A percentile compares a stretch with the other conserved stretches of the same genome.
Evolutionary conservation across 2,329 filamentous ascomycete species (phyloP).

Genomic region (Sporothrix variecibatus): DNA sequence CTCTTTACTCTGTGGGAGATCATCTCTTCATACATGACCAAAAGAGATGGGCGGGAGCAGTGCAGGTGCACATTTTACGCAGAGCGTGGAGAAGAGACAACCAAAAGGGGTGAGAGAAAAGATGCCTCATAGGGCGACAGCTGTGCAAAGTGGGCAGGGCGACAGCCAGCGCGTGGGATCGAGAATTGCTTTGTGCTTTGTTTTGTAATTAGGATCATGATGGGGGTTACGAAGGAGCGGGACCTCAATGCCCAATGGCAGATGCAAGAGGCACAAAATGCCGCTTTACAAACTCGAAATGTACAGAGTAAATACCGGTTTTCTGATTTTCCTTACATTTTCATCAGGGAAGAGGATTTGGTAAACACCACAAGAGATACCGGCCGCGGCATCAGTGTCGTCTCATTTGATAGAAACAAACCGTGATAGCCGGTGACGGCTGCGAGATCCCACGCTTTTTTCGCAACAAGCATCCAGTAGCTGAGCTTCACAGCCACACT

Average conservation of each 20-base stretch:
- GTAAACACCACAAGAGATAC: constrained; percentile 9
- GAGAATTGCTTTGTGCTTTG: no score
- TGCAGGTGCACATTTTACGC: neutral
- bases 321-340: neutral
- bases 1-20: neutral
- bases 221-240: neutral
- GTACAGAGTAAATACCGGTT: neutral
- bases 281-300: neutral
- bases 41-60: neutral
- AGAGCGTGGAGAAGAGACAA: neutral
- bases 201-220: neutral
- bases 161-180: neutral
- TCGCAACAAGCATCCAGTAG: neutral
- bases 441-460: neutral
- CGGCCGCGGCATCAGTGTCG: neutral
- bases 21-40: neutral
- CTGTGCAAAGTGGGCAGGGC: neutral
- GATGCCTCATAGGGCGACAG: neutral
- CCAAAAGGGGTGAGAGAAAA: neutral
- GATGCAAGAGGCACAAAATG: neutral
- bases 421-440: neutral
- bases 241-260: neutral
- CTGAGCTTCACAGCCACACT: neutral
- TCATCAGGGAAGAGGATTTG: constrained; percentile 8
- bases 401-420: neutral